A percentile compares a stretch with the other conserved stretches of the same genome.
Conservation (phyloP, 1,284 basidiomycete species). For the Dichomitus squalens region DNA sequence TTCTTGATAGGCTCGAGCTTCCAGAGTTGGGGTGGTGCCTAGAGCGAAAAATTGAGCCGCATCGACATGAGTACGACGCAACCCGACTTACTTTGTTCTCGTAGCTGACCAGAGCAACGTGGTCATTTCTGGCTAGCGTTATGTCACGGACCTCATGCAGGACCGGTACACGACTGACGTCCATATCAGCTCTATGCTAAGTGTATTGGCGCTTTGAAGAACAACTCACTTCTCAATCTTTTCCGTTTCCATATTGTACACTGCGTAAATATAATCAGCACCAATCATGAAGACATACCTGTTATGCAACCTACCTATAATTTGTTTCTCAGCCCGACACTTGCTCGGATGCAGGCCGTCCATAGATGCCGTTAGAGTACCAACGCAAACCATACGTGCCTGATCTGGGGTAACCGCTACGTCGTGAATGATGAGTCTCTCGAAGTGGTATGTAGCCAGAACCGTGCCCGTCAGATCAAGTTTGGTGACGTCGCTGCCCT, state of each 20-base stretch:
- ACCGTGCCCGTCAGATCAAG: constrained; percentile 54
- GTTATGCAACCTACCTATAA: constrained; percentile 57
- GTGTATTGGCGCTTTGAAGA: background rate
- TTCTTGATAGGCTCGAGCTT: constrained; percentile 65
- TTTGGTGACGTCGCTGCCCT: constrained; percentile 52
- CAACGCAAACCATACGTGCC: constrained; percentile 68
- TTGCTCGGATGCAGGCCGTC: constrained; percentile 72
- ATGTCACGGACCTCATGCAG: constrained; percentile 78
- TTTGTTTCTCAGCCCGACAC: constrained; percentile 74
- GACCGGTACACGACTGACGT: constrained; percentile 70
- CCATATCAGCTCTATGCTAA: background rate
- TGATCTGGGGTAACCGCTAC: constrained; percentile 74
- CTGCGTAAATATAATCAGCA: constrained; percentile 37
- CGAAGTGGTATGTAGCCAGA: constrained; percentile 62
- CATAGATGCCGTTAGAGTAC: constrained; percentile 62
- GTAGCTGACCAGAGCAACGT: constrained; percentile 70
- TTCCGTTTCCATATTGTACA: constrained; percentile 69
- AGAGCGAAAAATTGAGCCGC: background rate
- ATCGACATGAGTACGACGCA: constrained; percentile 1
- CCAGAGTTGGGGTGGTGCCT: constrained; percentile 84
- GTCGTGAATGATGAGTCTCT: constrained; percentile 69
- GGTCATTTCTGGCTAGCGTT: constrained; percentile 61
- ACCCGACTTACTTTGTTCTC: constrained; percentile 59
- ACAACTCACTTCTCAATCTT: constrained; percentile 65
- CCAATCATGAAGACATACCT: background rate